These are phyloP conservation scores for Lecanosticta acicola DNA, from an alignment of 2,329 filamentous ascomycete species.

Conservation along the genomic window DNA sequence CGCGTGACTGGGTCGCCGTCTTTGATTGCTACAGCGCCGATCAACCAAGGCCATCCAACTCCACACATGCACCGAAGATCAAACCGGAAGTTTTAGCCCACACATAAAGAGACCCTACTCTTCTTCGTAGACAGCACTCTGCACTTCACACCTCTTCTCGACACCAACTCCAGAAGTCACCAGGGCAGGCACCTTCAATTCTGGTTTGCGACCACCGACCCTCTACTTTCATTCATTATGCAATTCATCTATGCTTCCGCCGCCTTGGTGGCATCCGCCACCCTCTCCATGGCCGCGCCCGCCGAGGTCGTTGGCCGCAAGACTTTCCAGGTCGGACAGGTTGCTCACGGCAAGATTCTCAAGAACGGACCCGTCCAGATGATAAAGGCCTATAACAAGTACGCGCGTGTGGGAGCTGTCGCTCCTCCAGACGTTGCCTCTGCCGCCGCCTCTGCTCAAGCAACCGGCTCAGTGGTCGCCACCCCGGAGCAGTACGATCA, in stretches of 20 bases:
- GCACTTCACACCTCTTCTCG: too few species aligned
- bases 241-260: slow-evolving; percentile 23
- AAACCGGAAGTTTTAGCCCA: neutral
- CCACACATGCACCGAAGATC: neutral
- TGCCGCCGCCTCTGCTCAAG: slow-evolving; percentile 33
- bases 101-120: neutral
- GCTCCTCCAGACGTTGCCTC: slow-evolving; percentile 25
- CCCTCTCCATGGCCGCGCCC: slow-evolving; percentile 28
- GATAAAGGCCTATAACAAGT: slow-evolving; percentile 39
- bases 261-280: slow-evolving; percentile 28
- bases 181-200: slow-evolving; percentile 8
- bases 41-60: slow-evolving; percentile 1
- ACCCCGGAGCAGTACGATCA: slow-evolving; percentile 36
- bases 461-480: slow-evolving; percentile 36
- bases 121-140: too few species aligned
- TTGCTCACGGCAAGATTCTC: slow-evolving; percentile 23
- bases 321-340: slow-evolving; percentile 29
- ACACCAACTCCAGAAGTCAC: slow-evolving; percentile 6
- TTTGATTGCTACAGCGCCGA: slow-evolving; percentile 24
- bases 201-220: slow-evolving; percentile 7
- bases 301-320: slow-evolving; percentile 21
- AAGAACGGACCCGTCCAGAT: slow-evolving; percentile 37
- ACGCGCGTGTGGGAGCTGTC: slow-evolving; percentile 25
- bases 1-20: slow-evolving; percentile 18
- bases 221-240: slow-evolving; percentile 23